Percentiles rank a stretch among this genome's conserved stretches.
Conservation (phyloP, 257 asterid genomes). For the Jasminum sambac region DNA sequence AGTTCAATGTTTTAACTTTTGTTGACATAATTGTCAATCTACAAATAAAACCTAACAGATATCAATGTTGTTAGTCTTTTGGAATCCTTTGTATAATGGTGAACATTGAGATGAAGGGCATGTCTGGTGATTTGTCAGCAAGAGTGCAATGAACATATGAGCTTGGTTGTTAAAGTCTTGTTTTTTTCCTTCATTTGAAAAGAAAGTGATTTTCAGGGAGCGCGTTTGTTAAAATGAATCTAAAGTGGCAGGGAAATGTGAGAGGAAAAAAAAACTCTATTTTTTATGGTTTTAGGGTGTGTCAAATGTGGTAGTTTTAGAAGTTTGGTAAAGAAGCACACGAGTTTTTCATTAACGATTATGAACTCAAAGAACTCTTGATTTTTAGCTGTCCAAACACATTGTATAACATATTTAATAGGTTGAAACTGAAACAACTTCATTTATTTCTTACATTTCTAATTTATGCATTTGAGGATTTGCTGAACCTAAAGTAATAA, state of each 20-base stretch:
- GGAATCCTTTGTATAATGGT: background rate
- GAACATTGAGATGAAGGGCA: background rate
- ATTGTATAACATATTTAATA: background rate
- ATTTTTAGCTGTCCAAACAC: background rate
- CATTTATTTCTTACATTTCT: background rate
- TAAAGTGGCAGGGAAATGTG: too few species aligned
- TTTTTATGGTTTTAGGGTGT: too few species aligned
- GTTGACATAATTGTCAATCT: too few species aligned
- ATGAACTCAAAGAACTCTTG: background rate
- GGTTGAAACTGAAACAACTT: conserved; percentile 8
- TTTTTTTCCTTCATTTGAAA: too few species aligned
- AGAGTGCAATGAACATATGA: background rate
- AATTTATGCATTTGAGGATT: background rate
- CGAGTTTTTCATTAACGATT: background rate
- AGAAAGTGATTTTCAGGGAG: too few species aligned
- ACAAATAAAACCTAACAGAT: background rate
- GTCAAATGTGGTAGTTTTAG: too few species aligned
- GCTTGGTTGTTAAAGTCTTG: too few species aligned
- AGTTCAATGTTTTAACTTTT: too few species aligned
- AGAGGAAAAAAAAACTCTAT: too few species aligned
- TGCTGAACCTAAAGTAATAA: conserved; percentile 18
- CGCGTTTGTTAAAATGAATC: too few species aligned
- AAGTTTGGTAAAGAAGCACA: too few species aligned
- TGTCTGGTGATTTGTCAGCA: background rate
- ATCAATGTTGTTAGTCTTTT: background rate